phyloP scores from a whole-genome alignment of 768 basidiomycete genomes.

The Paxillus involutus region DNA sequence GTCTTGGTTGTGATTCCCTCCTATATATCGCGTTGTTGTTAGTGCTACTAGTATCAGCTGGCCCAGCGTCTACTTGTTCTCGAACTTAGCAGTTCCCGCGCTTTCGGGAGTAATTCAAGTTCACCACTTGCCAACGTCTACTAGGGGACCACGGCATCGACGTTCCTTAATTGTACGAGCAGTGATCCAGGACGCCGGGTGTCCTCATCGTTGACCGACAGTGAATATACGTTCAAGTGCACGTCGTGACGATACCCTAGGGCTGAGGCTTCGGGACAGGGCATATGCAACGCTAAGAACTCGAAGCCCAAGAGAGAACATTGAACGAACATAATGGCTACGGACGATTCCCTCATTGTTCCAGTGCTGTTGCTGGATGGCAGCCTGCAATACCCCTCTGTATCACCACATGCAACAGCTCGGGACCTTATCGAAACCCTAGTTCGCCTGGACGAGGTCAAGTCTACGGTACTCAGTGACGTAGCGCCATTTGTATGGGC shows the following conservation, averaged over 20 bases:
- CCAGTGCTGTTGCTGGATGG: conserved; percentile 61
- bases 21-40: not conserved
- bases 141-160: no score
- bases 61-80: no score
- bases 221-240: no score
- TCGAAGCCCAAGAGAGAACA: not conserved
- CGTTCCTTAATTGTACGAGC: no score
- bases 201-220: not conserved
- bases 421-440: conserved; percentile 61
- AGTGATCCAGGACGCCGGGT: not conserved
- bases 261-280: not conserved
- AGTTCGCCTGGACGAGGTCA: conserved; percentile 46
- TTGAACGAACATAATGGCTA: conserved; percentile 15
- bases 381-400: conserved; percentile 61
- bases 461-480: conserved; percentile 54
- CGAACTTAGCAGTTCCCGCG: not conserved
- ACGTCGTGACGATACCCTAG: not conserved
- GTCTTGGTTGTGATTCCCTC: not conserved
- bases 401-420: conserved; percentile 51
- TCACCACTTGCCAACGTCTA: no score
- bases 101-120: not conserved
- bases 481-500: conserved; percentile 65
- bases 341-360: conserved; percentile 47
- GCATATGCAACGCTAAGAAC: not conserved
- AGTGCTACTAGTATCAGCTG: no score